Base-by-base conservation (phyloP, 2,329 filamentous ascomycete genomes). In the Clonostachys sp. region DNA sequence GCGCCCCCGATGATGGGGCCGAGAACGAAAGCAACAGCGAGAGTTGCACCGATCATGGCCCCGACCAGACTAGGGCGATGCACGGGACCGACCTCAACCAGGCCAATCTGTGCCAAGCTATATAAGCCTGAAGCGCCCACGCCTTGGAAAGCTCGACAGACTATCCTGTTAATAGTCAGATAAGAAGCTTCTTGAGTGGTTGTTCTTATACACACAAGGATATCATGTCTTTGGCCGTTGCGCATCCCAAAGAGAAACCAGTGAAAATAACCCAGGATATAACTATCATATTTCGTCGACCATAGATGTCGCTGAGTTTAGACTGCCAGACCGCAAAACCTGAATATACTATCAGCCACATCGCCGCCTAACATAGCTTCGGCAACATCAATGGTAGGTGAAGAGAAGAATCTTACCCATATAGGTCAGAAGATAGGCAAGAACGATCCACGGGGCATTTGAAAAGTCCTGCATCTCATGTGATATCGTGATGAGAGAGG, bases 101-200 rank as follows among this genome's bases (percentile, higher is more conserved):
- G 67, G 12, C 74, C 72, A 45, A 81, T 77, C 48, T 83, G 77
- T 2, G 77, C 75, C 40, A 84, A 61, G 51, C 78, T 81, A 59
- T 83, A 85, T 20, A 84, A 63, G 0, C 81, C 81, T 9, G 81
- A 80, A 3, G 78, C 81, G 1, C 81, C 81, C 41, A 83, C 71
- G 5, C 80, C 80, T 48, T 83, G 80, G 13, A 83, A 73, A 1
- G 77, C 76, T 17, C 80, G 75, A 48, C 72, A 83, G 13, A 79
- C 55, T 43, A 84, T 83, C 2, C 80, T 83, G 57, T 46, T 38
- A 42, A 20, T 36, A 30, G 10, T 48, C 35, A 36, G 39, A 12
- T 49, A 42, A 48, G 24, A 35, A 41, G 41, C 9, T 5, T 45
- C 40, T 24, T n/a, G 42, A 16, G 12, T 9, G 39, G 13, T 24